phyloP scores from a whole-genome alignment of 2,329 filamentous ascomycete genomes.

The Drechslerella dactyloides region DNA sequence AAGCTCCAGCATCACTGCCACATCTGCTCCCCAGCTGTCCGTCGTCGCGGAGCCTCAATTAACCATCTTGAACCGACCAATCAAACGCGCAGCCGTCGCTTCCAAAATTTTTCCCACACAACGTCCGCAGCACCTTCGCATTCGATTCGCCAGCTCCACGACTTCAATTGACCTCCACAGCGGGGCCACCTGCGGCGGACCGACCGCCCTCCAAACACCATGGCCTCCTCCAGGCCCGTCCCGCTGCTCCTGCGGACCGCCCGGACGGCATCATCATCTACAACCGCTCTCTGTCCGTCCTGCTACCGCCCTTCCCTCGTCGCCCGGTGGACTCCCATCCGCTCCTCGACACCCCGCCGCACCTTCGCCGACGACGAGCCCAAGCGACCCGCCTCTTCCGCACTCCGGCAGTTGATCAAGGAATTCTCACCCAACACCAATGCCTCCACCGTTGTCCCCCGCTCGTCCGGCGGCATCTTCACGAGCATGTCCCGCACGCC shows the following conservation, averaged over 20 bases:
- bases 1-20: background rate
- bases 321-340: constrained; percentile 1
- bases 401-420: background rate
- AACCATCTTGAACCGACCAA: constrained; percentile 20
- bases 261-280: constrained; percentile 20
- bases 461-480: constrained; percentile 8
- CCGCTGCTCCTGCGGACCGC: constrained; percentile 23
- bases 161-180: constrained; percentile 7
- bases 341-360: constrained; percentile 16
- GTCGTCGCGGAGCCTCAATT: constrained; percentile 16
- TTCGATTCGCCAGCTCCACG: background rate
- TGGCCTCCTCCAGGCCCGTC: constrained; percentile 28
- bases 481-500: too few species aligned
- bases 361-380: constrained; percentile 17
- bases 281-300: constrained; percentile 15
- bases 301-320: constrained; percentile 29
- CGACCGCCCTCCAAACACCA: constrained; percentile 3
- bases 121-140: constrained; percentile 25
- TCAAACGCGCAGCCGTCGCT: constrained; percentile 37
- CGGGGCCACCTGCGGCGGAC: constrained; percentile 12
- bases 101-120: constrained; percentile 30
- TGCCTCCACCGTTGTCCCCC: constrained; percentile 16
- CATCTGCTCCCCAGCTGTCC: background rate
- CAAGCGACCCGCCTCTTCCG: too few species aligned
- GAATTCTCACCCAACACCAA: background rate